Base-by-base conservation (phyloP, 2,329 filamentous ascomycete genomes). In the Aspergillus sp. region DNA sequence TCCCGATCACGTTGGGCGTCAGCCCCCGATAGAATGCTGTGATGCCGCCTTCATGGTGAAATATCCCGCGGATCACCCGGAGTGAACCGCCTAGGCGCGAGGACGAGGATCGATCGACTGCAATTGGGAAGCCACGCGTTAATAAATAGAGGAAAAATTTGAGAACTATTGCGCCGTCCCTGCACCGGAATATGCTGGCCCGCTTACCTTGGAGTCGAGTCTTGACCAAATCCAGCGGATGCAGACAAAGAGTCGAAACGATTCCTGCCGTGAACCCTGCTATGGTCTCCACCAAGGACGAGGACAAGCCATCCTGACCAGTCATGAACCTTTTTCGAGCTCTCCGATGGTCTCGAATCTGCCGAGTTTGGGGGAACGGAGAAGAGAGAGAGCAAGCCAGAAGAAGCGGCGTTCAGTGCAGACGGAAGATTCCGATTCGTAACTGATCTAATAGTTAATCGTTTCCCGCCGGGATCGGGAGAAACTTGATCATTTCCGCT, bases 191-290 rank as follows among this genome's bases (percentile, higher is more conserved):
- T 12, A 10, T 20, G 32, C 18, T 22, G n/a, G 22, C 42, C 12
- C 45, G 72, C 80, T 59, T 80, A 92, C 91, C 88, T 80, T 99
- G 95, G 73, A 99, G 87, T 64, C 95, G 90, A 62, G 94, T 98
- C 83, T 99, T 99, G 74, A 98, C 88, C 64, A 99, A 88, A 78
- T 99, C 95, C 61, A 99, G 86, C 32, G 95, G 95, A 68, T 98
- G 94, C 55, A 95, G 90, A 58, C 87, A 88, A 52, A 98, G 83
- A 24, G 95, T 98, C 55, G 93, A 90, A 67, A 92, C 84, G 58
- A 92, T 84, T 62, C 95, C 95, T 60, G 95, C 95, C 65, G 89
- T 90, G 76, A 99, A 89, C 68, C 95, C 95, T 62, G 95, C 92
- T 74, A 93, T 82, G 71, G 90, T 89, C 84, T 98, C 95, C 77